phyloP scores from a whole-genome alignment of 106 monocot genomes.

The Dendrobium catenatum region DNA sequence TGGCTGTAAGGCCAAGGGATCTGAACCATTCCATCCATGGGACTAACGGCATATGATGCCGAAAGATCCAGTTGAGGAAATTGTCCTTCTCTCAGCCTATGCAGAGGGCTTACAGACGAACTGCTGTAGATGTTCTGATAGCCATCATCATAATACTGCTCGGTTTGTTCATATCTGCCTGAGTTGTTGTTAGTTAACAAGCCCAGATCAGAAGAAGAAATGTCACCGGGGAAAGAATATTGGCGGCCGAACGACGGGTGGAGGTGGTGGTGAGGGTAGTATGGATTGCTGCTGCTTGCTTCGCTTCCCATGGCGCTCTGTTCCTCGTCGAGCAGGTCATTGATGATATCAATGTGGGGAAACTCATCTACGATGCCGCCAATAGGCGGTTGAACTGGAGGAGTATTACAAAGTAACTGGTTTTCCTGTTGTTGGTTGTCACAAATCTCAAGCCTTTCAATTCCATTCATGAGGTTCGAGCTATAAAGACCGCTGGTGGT shows the following conservation, averaged over 20 bases:
- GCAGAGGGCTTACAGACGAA: slow-evolving; percentile 11
- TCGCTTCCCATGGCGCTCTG: slow-evolving; percentile 20
- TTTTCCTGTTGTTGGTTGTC: too few relatives aligned
- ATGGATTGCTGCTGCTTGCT: slow-evolving; percentile 2
- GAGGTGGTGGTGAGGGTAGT: slow-evolving; percentile 1
- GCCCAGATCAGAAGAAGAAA: neutral
- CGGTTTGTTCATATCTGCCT: slow-evolving; percentile 26
- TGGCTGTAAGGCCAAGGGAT: slow-evolving; percentile 39
- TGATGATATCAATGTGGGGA: slow-evolving; percentile 92
- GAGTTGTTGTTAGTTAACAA: slow-evolving; percentile 18
- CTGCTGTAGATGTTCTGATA: slow-evolving; percentile 25
- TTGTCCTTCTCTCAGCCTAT: slow-evolving; percentile 13
- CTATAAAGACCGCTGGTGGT: neutral
- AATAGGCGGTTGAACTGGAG: neutral
- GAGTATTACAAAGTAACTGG: too few relatives aligned
- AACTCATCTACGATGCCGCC: slow-evolving; percentile 57
- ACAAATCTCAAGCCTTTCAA: neutral
- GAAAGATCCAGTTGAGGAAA: slow-evolving; percentile 25
- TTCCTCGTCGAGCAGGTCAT: slow-evolving; percentile 85
- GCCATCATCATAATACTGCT: slow-evolving; percentile 29
- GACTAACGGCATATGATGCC: slow-evolving; percentile 25
- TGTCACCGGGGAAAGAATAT: slow-evolving; percentile 36
- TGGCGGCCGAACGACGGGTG: slow-evolving; percentile 20
- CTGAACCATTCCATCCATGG: slow-evolving; percentile 34
- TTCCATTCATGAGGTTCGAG: neutral